Evolutionary conservation across 768 basidiomycete genomes (phyloP).

Genomic region (Collybia sordida): DNA sequence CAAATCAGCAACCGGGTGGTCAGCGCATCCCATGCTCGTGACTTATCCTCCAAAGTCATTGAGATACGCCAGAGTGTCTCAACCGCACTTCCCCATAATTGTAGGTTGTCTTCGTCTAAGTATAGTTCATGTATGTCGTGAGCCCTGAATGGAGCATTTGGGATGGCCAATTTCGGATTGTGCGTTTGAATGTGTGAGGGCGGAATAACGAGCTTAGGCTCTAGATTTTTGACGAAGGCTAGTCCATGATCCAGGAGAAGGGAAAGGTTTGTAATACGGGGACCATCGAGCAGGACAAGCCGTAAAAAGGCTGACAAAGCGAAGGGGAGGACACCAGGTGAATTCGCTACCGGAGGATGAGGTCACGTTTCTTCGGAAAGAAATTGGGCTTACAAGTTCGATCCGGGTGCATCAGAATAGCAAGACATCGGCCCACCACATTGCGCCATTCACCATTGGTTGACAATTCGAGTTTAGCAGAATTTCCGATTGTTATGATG

Average conservation of each 20-base stretch:
- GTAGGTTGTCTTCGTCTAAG: conserved; percentile 23
- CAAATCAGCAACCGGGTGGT: conserved; percentile 57
- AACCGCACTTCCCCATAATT: conserved; percentile 50
- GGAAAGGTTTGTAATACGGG: conserved; percentile 22
- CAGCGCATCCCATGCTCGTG: conserved; percentile 47
- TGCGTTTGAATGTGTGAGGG: not conserved
- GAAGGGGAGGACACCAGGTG: conserved; percentile 15
- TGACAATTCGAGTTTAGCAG: conserved; percentile 48
- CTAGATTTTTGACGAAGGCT: conserved; percentile 25
- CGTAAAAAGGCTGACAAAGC: conserved; percentile 32
- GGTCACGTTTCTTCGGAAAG: not conserved
- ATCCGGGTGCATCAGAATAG: conserved; percentile 32
- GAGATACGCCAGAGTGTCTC: conserved; percentile 56
- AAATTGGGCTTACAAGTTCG: conserved; percentile 23
- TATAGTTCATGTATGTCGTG: conserved; percentile 34
- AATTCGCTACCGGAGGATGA: conserved; percentile 5
- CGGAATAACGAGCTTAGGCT: conserved; percentile 18
- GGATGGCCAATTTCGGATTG: not conserved
- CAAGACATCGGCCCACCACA: conserved; percentile 54
- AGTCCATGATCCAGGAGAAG: conserved; percentile 28
- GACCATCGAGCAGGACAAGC: conserved; percentile 31
- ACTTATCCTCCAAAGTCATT: conserved; percentile 37
- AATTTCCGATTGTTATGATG: conserved; percentile 49
- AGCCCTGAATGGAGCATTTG: conserved; percentile 30
- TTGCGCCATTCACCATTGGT: conserved; percentile 62